These are phyloP conservation scores for Thelonectria olida DNA, from an alignment of 2,329 filamentous ascomycete species.

Conservation along the genomic window DNA sequence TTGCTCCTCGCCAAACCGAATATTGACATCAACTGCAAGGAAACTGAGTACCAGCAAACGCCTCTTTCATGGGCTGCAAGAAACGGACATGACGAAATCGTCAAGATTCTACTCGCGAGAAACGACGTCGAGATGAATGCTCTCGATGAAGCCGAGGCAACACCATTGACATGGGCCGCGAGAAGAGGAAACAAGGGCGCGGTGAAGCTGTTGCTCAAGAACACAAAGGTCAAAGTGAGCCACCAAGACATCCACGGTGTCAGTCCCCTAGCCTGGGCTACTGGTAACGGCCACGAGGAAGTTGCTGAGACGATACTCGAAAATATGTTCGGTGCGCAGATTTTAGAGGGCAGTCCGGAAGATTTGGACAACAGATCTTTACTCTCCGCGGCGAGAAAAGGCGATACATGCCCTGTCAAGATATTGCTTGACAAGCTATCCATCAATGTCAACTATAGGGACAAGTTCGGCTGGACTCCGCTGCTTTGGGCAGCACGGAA, in stretches of 20 bases:
- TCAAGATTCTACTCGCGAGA: neutral
- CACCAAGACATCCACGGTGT: neutral
- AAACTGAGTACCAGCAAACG: neutral
- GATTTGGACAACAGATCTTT: neutral
- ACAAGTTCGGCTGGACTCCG: neutral
- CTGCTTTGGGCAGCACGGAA: neutral
- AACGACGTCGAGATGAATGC: neutral
- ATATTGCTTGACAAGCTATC: neutral
- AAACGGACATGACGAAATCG: neutral
- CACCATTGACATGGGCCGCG: neutral
- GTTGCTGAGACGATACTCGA: neutral
- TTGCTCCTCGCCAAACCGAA: neutral
- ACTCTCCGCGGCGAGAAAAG: neutral
- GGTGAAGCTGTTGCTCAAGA: neutral
- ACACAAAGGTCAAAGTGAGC: neutral
- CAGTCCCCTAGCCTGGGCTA: neutral
- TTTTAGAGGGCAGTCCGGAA: neutral
- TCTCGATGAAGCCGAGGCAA: neutral
- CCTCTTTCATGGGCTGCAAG: neutral
- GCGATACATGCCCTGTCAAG: neutral
- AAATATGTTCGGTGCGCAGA: neutral
- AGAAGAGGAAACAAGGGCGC: neutral
- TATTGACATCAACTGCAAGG: neutral
- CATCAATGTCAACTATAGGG: neutral
- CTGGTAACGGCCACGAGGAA: neutral